Evolutionary conservation across 2,329 filamentous ascomycete genomes (phyloP), one percentile per base, ranked within the genome.

Genomic region (Penicillium oxalicum): DNA sequence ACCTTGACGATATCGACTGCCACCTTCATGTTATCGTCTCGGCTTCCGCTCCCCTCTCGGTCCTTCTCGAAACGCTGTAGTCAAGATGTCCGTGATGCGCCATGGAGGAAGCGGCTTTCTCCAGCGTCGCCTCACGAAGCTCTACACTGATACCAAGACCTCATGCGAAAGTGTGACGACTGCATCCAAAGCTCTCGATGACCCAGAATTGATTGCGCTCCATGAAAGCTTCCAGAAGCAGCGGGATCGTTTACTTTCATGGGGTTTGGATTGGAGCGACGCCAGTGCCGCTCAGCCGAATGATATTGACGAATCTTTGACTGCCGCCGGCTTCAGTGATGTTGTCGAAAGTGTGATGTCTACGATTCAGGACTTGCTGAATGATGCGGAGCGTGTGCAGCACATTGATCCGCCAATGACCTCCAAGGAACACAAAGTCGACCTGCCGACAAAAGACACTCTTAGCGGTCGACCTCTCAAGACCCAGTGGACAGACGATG

Each of bases 191-290:
- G 76, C 64, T 60, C 63, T 68, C 43, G 71, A 74, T 45, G 69
- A 72, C 45, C 78, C 77, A 32, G 78, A 82, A 48, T 73, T 81
- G 9, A 72, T 76, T 25, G 74, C 75, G 27, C 69, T 84, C 34
- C 77, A 83, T 55, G 75, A 76, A 49, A 81, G 79, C 57, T 81
- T 81, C 59, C 73, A 79, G 50, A 82, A 81, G 46, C 81, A 85
- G 60, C 81, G 82, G 61, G 80, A 84, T 62, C 71, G 82, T 18
- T 69, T 84, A 41, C 74, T 83, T 36, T 77, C 81, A 29, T 85
- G 82, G 82, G 82, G 81, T 40, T 68, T 84, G 49, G 79, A 83
- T 62, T 85, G 82, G 82, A 82, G 76, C 64, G 81, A 84, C 61
- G 80, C 77, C 50, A 77, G 74, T 56, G 77, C 76, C 51, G 74